Conservation (phyloP, 2,329 filamentous ascomycete genomes). For the Claviceps sp. region DNA sequence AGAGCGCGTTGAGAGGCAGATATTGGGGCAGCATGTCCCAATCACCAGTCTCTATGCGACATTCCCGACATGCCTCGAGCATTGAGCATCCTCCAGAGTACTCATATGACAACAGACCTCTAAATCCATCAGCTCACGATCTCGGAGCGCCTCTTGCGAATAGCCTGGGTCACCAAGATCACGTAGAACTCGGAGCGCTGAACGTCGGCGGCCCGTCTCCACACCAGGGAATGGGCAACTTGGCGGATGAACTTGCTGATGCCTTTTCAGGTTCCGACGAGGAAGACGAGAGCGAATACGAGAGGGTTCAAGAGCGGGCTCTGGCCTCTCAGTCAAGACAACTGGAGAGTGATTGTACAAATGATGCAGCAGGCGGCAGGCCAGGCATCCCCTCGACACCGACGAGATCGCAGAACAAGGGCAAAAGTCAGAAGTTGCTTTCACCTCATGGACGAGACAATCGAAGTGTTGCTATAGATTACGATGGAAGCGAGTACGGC, state of each 20-base stretch:
- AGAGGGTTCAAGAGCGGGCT: conserved; percentile 18
- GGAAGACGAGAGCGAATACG: conserved; percentile 44
- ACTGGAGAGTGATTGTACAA: neutral
- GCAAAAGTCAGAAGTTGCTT: conserved; percentile 31
- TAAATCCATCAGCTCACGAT: conserved; percentile 38
- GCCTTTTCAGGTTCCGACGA: conserved; percentile 54
- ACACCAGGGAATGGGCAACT: conserved; percentile 54
- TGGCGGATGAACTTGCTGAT: conserved; percentile 70
- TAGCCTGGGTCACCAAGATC: conserved; percentile 35
- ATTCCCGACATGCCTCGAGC: conserved; percentile 44
- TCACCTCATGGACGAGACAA: conserved; percentile 31
- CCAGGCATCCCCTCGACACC: conserved; percentile 11
- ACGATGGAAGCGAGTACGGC: conserved; percentile 63
- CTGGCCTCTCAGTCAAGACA: neutral
- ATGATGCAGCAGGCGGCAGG: conserved; percentile 2
- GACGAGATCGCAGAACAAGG: conserved; percentile 23
- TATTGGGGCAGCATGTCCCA: conserved; percentile 4
- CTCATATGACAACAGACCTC: conserved; percentile 32
- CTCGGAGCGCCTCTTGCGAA: conserved; percentile 33
- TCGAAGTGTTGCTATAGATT: conserved; percentile 41
- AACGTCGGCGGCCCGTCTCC: conserved; percentile 26
- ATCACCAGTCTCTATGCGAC: conserved; percentile 32
- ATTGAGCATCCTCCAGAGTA: conserved; percentile 36
- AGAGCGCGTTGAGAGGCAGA: neutral
- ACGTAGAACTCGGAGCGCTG: conserved; percentile 32